A percentile compares a stretch with the other conserved stretches of the same genome.
Evolutionary conservation across 1,284 basidiomycete genomes (phyloP).

Genomic region (Trametes versicolor): DNA sequence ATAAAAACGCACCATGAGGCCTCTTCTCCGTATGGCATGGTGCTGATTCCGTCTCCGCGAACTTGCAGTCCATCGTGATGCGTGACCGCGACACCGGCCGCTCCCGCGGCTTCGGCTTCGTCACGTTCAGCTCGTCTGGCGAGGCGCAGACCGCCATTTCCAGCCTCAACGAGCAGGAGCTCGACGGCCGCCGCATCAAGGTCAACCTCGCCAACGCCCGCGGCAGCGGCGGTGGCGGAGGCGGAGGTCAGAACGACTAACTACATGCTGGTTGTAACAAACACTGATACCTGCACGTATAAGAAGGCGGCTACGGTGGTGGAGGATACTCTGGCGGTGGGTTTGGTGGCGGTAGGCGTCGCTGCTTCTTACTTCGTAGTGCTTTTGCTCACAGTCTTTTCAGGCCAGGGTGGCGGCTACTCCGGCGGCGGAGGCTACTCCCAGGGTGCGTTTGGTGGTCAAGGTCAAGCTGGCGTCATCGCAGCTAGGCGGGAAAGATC

Average conservation of each 20-base stretch:
- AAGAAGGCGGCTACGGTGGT: conserved; percentile 45
- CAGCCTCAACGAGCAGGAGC: conserved; percentile 89
- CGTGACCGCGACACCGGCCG: conserved; percentile 97
- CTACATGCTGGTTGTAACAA: neutral
- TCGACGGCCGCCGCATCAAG: conserved; percentile 93
- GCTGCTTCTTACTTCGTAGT: neutral
- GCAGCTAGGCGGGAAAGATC: conserved; percentile 28
- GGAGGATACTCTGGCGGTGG: conserved; percentile 46
- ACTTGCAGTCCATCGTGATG: conserved; percentile 89
- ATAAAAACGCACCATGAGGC: conserved; percentile 20
- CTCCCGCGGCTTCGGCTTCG: conserved; percentile 97
- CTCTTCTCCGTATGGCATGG: conserved; percentile 13
- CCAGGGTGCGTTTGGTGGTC: conserved; percentile 33
- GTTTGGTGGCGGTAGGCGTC: conserved; percentile 25
- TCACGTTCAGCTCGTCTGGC: conserved; percentile 70
- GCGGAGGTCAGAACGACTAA: conserved; percentile 20
- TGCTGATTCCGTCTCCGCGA: conserved; percentile 33
- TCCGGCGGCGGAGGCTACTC: conserved; percentile 38
- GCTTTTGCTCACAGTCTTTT: neutral
- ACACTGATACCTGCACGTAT: conserved; percentile 13
- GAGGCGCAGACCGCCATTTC: conserved; percentile 88
- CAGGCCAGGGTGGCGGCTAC: conserved; percentile 39
- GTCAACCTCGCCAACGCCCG: conserved; percentile 96
- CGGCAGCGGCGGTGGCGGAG: conserved; percentile 53
- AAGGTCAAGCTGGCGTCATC: conserved; percentile 31